A percentile compares a stretch with the other conserved stretches of the same genome.
phyloP scores from a whole-genome alignment of 2,329 filamentous ascomycete species.

The Penicillium rolfsii region DNA sequence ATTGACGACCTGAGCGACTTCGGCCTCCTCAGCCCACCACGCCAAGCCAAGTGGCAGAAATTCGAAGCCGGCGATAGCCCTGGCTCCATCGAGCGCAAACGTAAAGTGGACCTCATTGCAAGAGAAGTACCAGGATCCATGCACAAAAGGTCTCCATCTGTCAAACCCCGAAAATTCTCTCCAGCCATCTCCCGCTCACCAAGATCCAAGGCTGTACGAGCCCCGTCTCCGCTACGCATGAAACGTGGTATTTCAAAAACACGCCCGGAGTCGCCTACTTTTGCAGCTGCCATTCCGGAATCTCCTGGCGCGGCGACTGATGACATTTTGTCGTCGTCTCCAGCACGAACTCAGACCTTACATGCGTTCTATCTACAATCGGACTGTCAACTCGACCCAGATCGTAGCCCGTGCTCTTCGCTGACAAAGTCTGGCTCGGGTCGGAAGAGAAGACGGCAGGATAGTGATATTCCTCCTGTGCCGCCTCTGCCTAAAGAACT shows the following conservation, averaged over 20 bases:
- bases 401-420: constrained; percentile 25
- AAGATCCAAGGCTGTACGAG: constrained; percentile 25
- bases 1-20: constrained; percentile 22
- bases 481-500: constrained; percentile 45
- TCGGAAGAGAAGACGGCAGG: constrained; percentile 20
- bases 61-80: constrained; percentile 38
- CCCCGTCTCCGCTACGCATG: constrained; percentile 27
- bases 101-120: constrained; percentile 14
- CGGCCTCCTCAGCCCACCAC: constrained; percentile 27
- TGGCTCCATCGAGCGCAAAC: constrained; percentile 39
- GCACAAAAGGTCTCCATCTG: constrained; percentile 25
- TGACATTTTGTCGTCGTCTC: constrained; percentile 19
- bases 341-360: constrained; percentile 16
- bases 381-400: constrained; percentile 27
- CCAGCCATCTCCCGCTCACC: constrained; percentile 27
- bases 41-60: constrained; percentile 38
- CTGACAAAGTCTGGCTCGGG: constrained; percentile 24
- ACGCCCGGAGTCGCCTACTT: constrained; percentile 23
- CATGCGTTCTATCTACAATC: constrained; percentile 28
- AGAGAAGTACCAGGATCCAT: constrained; percentile 17
- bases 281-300: not conserved
- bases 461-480: constrained; percentile 45
- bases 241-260: constrained; percentile 29
- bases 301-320: constrained; percentile 8
- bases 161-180: constrained; percentile 25